Percentiles rank a stretch among this genome's conserved stretches.
Conservation (phyloP, 2,329 filamentous ascomycete genomes). For the Ambrosiella xylebori region DNA sequence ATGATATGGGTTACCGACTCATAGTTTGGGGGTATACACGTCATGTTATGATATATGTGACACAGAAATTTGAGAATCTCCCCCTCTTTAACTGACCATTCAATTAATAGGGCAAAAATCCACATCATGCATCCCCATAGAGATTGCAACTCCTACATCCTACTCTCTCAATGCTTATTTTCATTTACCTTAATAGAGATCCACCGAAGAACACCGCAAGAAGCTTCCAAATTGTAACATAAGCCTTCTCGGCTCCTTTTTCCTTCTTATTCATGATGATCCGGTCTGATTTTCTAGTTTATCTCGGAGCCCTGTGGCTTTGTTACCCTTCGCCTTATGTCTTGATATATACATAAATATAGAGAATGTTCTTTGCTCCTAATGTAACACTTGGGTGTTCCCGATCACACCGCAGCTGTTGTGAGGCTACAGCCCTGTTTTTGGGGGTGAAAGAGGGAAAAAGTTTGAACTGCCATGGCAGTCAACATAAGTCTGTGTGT, state of each 20-base stretch:
- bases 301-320: neutral
- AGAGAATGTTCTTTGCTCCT: neutral
- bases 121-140: neutral
- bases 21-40: neutral
- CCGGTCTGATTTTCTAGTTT: neutral
- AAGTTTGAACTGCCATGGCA: no score
- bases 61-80: neutral
- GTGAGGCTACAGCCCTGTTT: neutral
- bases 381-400: neutral
- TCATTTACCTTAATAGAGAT: neutral
- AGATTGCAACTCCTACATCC: neutral
- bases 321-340: neutral
- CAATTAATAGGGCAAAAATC: neutral
- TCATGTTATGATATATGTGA: neutral
- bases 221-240: neutral
- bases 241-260: neutral
- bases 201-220: neutral
- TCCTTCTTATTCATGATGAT: neutral
- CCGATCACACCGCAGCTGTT: neutral
- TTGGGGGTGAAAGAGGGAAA: no score
- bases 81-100: neutral
- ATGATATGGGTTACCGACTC: neutral
- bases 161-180: neutral
- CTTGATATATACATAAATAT: neutral
- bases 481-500: neutral